A percentile compares a stretch with the other conserved stretches of the same genome.
Conservation (phyloP, 2,329 filamentous ascomycete species). For the Penicillium vulpinum region DNA sequence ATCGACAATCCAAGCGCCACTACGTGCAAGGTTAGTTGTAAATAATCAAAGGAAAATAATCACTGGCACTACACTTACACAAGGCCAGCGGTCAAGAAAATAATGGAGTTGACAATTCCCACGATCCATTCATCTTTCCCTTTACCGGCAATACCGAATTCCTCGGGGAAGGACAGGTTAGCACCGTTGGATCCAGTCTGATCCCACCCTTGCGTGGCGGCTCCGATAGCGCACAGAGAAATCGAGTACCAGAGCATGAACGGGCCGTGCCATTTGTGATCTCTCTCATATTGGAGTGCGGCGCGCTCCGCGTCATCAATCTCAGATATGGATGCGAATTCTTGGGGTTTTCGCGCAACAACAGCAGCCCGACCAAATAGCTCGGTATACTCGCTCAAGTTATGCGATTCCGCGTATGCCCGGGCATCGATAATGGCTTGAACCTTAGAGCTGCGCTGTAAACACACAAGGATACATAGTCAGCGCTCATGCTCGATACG, state of each 20-base stretch:
- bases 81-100: conserved; percentile 36
- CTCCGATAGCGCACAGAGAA: conserved; percentile 50
- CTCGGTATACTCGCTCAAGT: conserved; percentile 39
- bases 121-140: conserved; percentile 56
- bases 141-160: conserved; percentile 44
- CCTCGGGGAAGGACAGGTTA: conserved; percentile 50
- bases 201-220: conserved; percentile 54
- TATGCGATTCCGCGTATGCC: conserved; percentile 29
- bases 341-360: conserved; percentile 32
- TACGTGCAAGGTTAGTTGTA: conserved; percentile 3
- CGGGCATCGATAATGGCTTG: conserved; percentile 36
- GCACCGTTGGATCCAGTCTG: conserved; percentile 56
- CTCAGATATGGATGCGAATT: conserved; percentile 33
- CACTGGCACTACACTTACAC: conserved; percentile 23
- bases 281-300: conserved; percentile 46
- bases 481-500: background rate
- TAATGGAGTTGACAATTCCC: conserved; percentile 63
- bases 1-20: conserved; percentile 65
- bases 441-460: conserved; percentile 34
- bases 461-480: background rate
- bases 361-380: conserved; percentile 40
- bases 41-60: conserved; percentile 49
- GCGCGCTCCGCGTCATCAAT: conserved; percentile 45
- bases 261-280: conserved; percentile 51
- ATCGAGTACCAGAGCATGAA: conserved; percentile 49